Evolutionary conservation across 495 filamentous ascomycete species (phyloP), one percentile per base, ranked within the genome.

Genomic region (Oidiodendron maius): DNA sequence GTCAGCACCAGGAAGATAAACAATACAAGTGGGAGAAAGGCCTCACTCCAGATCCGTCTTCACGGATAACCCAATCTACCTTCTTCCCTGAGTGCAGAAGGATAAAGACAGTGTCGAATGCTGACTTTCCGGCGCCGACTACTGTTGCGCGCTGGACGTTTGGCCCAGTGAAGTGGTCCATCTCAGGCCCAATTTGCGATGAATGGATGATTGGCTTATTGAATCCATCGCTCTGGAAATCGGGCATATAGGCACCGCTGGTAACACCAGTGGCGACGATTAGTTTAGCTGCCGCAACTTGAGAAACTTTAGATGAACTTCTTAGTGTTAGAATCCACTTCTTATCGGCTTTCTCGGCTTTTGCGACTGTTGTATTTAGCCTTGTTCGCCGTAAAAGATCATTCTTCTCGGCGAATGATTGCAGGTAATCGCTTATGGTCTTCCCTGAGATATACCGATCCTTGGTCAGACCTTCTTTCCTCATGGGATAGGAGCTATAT

Each of bases 81-180:
- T 65, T 58, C 51, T 73, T 73, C 2, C 72, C 72, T 4, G 57
- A 52, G 18, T 63, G 57, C 0, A 64, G 52, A 13, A 67, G 62
- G 41, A 71, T 52, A 39, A 66, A 70, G 12, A 66, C 67, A 4
- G 70, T 64, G 44, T 77, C 73, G 39, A 64, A 70, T 1, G 71
- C 65, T 5, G 69, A 71, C 52, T 76, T 76, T 3, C 62, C 65
- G 8, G 63, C 72, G 1, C 72, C 72, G 12, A 72, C 56, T 5
- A 76, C 68, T 12, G 66, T 64, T 0, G 67, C 64, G 0, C 46
- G 51, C n/a, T 58, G 35, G 6, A 68, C 55, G 23, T 46, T 40
- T 6, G 37, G 22, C 2, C 52, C 32, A 1, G 65, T 36, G 11
- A 52, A 57, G n/a, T n/a, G n/a, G 4, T 58, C 40, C 6, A 65